Conservation (phyloP, 352 stramenopile species). For the Stramenopiles sp. region DNA sequence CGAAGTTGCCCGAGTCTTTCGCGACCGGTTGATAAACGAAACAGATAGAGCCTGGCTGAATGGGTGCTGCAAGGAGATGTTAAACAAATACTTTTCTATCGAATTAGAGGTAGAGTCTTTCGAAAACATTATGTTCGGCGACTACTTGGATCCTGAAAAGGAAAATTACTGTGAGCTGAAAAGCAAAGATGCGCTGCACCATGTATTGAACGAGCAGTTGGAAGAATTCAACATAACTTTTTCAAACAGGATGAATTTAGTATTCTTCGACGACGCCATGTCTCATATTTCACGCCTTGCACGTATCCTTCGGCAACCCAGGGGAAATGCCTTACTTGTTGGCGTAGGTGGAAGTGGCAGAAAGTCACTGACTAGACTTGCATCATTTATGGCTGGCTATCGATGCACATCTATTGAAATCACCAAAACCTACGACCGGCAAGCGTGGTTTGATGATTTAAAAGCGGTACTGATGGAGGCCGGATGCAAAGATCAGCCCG, state of each 20-base stretch:
- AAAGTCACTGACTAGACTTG: slow-evolving; percentile 65
- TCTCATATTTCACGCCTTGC: slow-evolving; percentile 75
- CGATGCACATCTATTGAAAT: slow-evolving; percentile 74
- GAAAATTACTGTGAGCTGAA: slow-evolving; percentile 44
- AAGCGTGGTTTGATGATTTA: slow-evolving; percentile 72
- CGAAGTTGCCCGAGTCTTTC: slow-evolving; percentile 68
- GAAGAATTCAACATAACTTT: slow-evolving; percentile 85
- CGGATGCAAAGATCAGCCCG: slow-evolving; percentile 62
- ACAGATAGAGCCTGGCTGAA: slow-evolving; percentile 68
- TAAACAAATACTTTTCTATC: slow-evolving; percentile 45
- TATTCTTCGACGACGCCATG: slow-evolving; percentile 84
- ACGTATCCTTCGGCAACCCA: slow-evolving; percentile 65
- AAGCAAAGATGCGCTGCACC: slow-evolving; percentile 41
- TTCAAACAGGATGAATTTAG: slow-evolving; percentile 69
- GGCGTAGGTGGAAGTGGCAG: slow-evolving; percentile 66
- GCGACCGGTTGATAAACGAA: slow-evolving; percentile 60
- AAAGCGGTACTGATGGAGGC: slow-evolving; percentile 68
- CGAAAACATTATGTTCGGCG: slow-evolving; percentile 60
- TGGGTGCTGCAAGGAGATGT: slow-evolving; percentile 46
- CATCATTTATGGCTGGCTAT: slow-evolving; percentile 70
- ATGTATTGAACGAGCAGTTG: slow-evolving; percentile 62
- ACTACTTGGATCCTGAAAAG: slow-evolving; percentile 56
- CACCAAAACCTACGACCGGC: slow-evolving; percentile 58
- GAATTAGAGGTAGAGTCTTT: slow-evolving; percentile 58
- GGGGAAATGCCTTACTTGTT: slow-evolving; percentile 68